Percentiles rank a stretch among this genome's conserved stretches.
phyloP scores from a whole-genome alignment of 2,329 filamentous ascomycete species.

The Fusarium begoniae region DNA sequence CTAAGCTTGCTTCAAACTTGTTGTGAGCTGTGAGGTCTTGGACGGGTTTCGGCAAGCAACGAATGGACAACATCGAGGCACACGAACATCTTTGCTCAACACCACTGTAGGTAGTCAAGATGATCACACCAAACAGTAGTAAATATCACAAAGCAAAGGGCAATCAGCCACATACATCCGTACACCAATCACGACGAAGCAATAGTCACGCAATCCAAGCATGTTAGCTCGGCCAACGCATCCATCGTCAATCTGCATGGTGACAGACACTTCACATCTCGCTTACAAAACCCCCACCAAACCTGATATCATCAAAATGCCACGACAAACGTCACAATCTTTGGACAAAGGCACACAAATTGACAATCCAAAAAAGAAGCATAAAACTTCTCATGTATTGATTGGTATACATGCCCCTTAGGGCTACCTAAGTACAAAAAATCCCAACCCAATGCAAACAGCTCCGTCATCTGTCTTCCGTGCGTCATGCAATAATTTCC shows the following conservation, averaged over 20 bases:
- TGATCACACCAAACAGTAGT: rapidly evolving
- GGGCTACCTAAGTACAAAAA: neutral
- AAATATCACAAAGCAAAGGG: neutral
- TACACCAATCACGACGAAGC: neutral
- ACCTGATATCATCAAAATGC: neutral
- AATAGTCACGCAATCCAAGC: neutral
- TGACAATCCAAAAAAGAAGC: neutral
- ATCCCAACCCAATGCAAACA: slow-evolving; percentile 27
- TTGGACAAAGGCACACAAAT: neutral
- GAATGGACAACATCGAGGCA: neutral
- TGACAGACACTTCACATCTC: neutral
- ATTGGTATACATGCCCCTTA: slow-evolving; percentile 1
- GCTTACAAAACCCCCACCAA: neutral
- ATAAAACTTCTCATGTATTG: neutral
- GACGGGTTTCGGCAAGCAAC: neutral
- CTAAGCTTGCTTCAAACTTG: neutral
- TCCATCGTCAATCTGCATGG: neutral
- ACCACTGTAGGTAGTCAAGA: too few species aligned
- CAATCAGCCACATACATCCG: neutral
- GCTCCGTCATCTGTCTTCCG: slow-evolving; percentile 31
- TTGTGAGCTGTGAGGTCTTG: rapidly evolving
- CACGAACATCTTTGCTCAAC: neutral
- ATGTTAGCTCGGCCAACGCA: neutral
- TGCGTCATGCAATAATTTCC: slow-evolving; percentile 27
- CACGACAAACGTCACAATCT: neutral